Evolutionary conservation across 352 stramenopile species (phyloP).

Genomic region (Globisporangium cystogenes): DNA sequence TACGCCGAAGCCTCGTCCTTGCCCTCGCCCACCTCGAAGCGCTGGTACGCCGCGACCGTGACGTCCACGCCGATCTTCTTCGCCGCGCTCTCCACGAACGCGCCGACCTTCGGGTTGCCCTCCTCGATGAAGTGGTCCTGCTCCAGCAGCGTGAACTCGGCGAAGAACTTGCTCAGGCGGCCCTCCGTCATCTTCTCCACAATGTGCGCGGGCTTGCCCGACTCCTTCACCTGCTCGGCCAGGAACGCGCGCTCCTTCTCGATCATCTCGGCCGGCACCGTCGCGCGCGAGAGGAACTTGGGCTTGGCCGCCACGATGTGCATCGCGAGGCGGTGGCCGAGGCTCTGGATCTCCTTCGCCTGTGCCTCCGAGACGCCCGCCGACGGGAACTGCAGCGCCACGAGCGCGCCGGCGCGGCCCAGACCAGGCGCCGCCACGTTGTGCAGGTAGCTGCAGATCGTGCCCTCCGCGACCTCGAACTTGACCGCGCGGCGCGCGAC

Average conservation of each 20-base stretch:
- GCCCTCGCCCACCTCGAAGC: constrained; percentile 65
- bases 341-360: constrained; percentile 49
- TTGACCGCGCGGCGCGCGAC: constrained; percentile 68
- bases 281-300: constrained; percentile 85
- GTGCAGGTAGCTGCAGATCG: constrained; percentile 86
- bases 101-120: constrained; percentile 81
- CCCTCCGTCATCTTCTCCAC: constrained; percentile 94
- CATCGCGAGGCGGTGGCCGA: constrained; percentile 94
- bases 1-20: constrained; percentile 40
- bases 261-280: constrained; percentile 78
- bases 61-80: constrained; percentile 70
- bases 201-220: constrained; percentile 88
- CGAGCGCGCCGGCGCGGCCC: constrained; percentile 84
- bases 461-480: constrained; percentile 56
- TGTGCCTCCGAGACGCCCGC: constrained; percentile 40
- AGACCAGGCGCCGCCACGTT: constrained; percentile 61
- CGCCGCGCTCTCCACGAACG: constrained; percentile 57
- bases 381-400: constrained; percentile 80
- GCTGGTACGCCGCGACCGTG: constrained; percentile 58
- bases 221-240: constrained; percentile 82
- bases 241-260: constrained; percentile 91
- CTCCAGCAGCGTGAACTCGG: constrained; percentile 89
- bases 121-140: constrained; percentile 95
- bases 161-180: constrained; percentile 92
- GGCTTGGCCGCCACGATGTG: constrained; percentile 94